phyloP scores from a whole-genome alignment of 2,329 filamentous ascomycete genomes.

The Ceratocystiopsis minuta region DNA sequence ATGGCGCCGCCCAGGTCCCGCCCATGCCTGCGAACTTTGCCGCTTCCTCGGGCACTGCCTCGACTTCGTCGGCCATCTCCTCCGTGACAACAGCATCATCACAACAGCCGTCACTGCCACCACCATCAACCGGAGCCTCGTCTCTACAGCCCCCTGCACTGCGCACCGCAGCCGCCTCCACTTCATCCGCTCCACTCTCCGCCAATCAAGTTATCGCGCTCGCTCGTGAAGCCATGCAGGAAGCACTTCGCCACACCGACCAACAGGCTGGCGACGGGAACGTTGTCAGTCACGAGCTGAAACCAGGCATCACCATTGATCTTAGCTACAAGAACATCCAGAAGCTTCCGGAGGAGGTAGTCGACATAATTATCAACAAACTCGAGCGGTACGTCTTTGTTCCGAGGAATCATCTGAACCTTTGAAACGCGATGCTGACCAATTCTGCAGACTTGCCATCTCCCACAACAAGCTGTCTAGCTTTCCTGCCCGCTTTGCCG shows the following conservation, averaged over 20 bases:
- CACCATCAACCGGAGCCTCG: conserved; percentile 16
- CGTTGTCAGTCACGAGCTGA: conserved; percentile 40
- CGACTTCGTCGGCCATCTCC: background rate
- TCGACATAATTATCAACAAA: conserved; percentile 57
- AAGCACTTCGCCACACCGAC: conserved; percentile 46
- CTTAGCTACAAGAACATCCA: conserved; percentile 59
- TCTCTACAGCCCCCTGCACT: too few relatives aligned
- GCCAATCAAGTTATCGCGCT: conserved; percentile 46
- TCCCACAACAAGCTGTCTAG: conserved; percentile 61
- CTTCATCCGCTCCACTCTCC: conserved; percentile 31
- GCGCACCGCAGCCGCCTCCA: too few relatives aligned
- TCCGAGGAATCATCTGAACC: too few relatives aligned
- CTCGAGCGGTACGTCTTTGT: conserved; percentile 46
- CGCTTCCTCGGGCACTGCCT: background rate
- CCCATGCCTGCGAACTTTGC: conserved; percentile 9
- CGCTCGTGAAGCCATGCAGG: conserved; percentile 48
- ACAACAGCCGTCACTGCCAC: conserved; percentile 18
- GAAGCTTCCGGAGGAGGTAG: conserved; percentile 52
- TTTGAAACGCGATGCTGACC: conserved; percentile 1
- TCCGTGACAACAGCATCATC: conserved; percentile 15
- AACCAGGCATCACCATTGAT: conserved; percentile 61
- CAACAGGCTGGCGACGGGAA: conserved; percentile 43
- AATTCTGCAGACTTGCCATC: conserved; percentile 44
- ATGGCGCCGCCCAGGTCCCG: conserved; percentile 9
- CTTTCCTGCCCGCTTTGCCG: conserved; percentile 53